Conservation (phyloP, 305 asterid genomes). For the Solanum hybrid region DNA sequence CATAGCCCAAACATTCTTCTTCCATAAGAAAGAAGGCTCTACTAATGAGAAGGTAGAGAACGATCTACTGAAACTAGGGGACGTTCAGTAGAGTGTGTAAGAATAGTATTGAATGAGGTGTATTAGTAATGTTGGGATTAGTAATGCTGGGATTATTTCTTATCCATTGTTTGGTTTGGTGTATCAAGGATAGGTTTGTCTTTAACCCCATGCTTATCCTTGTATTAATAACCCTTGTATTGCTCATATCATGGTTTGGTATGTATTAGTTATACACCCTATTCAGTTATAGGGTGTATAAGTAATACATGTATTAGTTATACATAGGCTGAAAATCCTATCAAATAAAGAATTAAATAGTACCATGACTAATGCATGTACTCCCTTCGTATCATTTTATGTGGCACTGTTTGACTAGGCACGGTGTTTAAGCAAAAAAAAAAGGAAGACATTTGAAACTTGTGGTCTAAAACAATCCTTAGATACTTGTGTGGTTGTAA, state of each 20-base stretch:
- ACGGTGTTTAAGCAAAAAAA: not conserved
- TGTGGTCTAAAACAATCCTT: not conserved
- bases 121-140: not conserved
- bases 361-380: not conserved
- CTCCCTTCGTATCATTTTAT: not conserved
- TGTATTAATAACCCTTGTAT: not conserved
- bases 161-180: not conserved
- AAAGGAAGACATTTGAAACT: not conserved
- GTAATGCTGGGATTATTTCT: not conserved
- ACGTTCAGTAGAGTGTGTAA: not conserved
- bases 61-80: not conserved
- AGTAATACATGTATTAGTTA: not conserved
- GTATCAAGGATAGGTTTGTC: not conserved
- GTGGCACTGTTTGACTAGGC: not conserved
- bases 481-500: not conserved
- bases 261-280: not conserved
- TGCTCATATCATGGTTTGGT: not conserved
- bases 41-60: not conserved
- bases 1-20: not conserved
- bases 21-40: not conserved
- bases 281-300: not conserved
- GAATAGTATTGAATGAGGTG: not conserved
- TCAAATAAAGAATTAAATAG: not conserved
- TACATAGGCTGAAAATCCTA: not conserved
- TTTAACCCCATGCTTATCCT: not conserved